Percentiles rank a stretch among this genome's conserved stretches.
Conservation (phyloP, 495 filamentous ascomycete genomes). For the Trypethelium eluteriae region DNA sequence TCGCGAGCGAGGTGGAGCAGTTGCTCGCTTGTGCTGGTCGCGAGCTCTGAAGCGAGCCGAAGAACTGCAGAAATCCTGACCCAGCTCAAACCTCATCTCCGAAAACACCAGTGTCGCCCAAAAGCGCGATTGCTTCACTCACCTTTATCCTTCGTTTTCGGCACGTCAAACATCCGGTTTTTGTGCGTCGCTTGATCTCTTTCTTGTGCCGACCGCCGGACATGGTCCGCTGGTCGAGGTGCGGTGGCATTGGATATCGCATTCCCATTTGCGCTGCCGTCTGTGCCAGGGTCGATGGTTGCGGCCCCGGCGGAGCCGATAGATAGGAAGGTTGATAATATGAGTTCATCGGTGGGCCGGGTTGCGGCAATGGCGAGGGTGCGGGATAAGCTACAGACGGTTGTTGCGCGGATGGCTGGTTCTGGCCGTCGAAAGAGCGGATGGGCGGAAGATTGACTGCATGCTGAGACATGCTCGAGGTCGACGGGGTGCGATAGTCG, state of each 20-base stretch:
- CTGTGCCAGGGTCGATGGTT: conserved; percentile 34
- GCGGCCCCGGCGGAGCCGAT: conserved; percentile 26
- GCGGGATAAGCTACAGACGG: conserved; percentile 22
- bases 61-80: not conserved
- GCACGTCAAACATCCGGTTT: conserved; percentile 95
- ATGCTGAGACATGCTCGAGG: conserved; percentile 42
- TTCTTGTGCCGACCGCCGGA: conserved; percentile 86
- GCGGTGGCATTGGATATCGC: conserved; percentile 55
- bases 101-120: not conserved
- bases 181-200: conserved; percentile 96
- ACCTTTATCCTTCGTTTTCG: conserved; percentile 98
- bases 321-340: conserved; percentile 34
- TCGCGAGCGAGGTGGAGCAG: not conserved
- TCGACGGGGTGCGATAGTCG: conserved; percentile 46
- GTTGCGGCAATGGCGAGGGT: conserved; percentile 35
- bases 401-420: conserved; percentile 25
- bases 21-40: conserved; percentile 12
- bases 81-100: conserved; percentile 5
- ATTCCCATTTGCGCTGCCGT: conserved; percentile 39
- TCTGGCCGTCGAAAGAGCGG: conserved; percentile 41
- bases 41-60: conserved; percentile 12
- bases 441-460: conserved; percentile 61
- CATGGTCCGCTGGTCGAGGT: conserved; percentile 52
- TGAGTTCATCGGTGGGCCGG: conserved; percentile 32
- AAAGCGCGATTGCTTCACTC: conserved; percentile 36